Percentiles rank a stretch among this genome's conserved stretches.
phyloP scores from a whole-genome alignment of 495 filamentous ascomycete species.

The Hypoxylon perforatum region DNA sequence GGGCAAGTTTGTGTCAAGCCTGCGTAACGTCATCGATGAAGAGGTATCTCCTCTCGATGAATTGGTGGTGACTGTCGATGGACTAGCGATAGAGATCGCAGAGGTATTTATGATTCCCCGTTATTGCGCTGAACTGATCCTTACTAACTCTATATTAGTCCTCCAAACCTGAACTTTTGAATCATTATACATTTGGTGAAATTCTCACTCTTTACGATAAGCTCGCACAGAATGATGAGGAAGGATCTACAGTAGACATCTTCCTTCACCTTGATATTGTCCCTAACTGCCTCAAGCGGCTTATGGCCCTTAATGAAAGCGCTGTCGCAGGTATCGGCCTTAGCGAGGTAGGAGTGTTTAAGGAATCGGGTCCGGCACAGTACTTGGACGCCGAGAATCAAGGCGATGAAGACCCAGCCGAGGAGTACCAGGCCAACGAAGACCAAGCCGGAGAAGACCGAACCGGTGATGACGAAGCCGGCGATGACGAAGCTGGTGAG shows the following conservation, averaged over 20 bases:
- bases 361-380: slow-evolving; percentile 35
- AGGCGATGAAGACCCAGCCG: slow-evolving; percentile 25
- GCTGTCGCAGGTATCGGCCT: slow-evolving; percentile 46
- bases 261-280: slow-evolving; percentile 48
- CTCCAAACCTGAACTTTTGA: slow-evolving; percentile 40
- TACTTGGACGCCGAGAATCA: too few relatives aligned
- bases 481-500: slow-evolving; percentile 24
- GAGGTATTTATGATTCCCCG: slow-evolving; percentile 66
- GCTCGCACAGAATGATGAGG: slow-evolving; percentile 47
- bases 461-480: slow-evolving; percentile 6
- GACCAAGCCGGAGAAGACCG: slow-evolving; percentile 2
- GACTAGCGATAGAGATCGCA: slow-evolving; percentile 74
- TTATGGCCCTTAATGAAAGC: slow-evolving; percentile 46
- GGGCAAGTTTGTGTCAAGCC: slow-evolving; percentile 68
- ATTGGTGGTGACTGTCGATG: slow-evolving; percentile 72
- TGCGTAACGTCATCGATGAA: slow-evolving; percentile 73
- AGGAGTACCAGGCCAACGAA: not conserved
- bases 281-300: slow-evolving; percentile 45
- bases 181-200: slow-evolving; percentile 47
- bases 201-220: slow-evolving; percentile 53
- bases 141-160: slow-evolving; percentile 41
- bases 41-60: slow-evolving; percentile 76
- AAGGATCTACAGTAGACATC: slow-evolving; percentile 33
- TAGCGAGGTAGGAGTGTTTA: slow-evolving; percentile 44
- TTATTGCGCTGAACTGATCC: not conserved